Conservation (phyloP, 306 rosid genomes). For the Cicer yamashitae region DNA sequence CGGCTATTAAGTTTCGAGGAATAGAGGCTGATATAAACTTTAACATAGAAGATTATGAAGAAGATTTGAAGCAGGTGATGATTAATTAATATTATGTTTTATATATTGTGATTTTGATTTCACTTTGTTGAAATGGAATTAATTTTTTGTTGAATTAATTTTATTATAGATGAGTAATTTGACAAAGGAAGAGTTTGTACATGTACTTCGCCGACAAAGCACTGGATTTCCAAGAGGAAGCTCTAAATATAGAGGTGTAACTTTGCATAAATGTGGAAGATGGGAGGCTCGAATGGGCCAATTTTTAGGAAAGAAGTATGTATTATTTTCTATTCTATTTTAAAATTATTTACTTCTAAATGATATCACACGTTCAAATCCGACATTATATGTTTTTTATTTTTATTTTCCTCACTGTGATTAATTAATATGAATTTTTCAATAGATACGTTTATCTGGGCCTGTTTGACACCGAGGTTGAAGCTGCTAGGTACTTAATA, state of each 20-base stretch:
- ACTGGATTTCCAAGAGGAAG: slow-evolving; percentile 99
- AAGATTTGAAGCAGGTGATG: slow-evolving; percentile 89
- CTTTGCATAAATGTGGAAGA: slow-evolving; percentile 98
- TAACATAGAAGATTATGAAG: slow-evolving; percentile 88
- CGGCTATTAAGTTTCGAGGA: slow-evolving; percentile 96
- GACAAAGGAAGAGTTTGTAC: slow-evolving; percentile 97
- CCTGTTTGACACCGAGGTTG: slow-evolving; percentile 90
- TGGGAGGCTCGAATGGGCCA: slow-evolving; percentile 99
- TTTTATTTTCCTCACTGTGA: not conserved
- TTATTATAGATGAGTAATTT: slow-evolving; percentile 82
- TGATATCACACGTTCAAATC: no score
- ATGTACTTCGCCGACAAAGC: slow-evolving; percentile 99
- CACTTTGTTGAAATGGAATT: not conserved
- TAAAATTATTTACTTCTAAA: no score
- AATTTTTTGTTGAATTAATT: slow-evolving; percentile 39
- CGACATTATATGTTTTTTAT: no score
- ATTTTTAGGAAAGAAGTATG: slow-evolving; percentile 92
- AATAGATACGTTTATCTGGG: slow-evolving; percentile 95
- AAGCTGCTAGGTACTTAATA: slow-evolving; percentile 82
- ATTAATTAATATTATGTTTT: not conserved
- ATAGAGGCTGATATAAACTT: slow-evolving; percentile 94
- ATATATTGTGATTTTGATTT: not conserved
- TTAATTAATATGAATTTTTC: slow-evolving; percentile 26
- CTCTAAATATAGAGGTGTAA: slow-evolving; percentile 98
- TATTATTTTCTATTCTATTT: not conserved